Evolutionary conservation across 306 rosid genomes (phyloP).

Genomic region (Myrica gale): DNA sequence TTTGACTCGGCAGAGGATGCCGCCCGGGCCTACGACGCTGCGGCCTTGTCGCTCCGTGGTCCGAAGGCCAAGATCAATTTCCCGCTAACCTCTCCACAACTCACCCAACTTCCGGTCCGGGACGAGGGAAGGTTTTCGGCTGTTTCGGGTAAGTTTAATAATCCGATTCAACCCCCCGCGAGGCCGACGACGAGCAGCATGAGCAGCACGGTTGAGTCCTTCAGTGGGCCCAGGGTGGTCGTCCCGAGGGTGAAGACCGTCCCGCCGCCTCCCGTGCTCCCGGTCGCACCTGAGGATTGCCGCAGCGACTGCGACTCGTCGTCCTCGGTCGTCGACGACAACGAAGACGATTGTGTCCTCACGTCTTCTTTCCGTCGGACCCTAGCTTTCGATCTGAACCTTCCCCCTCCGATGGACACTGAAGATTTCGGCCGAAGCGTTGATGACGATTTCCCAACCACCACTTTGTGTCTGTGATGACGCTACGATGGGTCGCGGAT

Average conservation of each 20-base stretch:
- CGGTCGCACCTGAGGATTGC: slow-evolving; percentile 50
- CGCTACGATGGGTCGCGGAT: slow-evolving; percentile 10
- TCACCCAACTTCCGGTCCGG: slow-evolving; percentile 18
- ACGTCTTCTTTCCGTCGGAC: slow-evolving; percentile 52
- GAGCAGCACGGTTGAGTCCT: slow-evolving; percentile 92
- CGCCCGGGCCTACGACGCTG: slow-evolving; percentile 76
- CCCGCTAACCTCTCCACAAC: slow-evolving; percentile 33
- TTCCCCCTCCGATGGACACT: slow-evolving; percentile 52
- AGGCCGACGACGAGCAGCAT: slow-evolving; percentile 76
- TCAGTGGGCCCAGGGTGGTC: slow-evolving; percentile 65
- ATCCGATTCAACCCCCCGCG: neutral
- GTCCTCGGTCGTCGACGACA: slow-evolving; percentile 69
- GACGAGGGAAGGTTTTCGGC: slow-evolving; percentile 39
- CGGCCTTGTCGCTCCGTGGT: slow-evolving; percentile 73
- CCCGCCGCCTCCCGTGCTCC: slow-evolving; percentile 35
- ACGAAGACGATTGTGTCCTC: slow-evolving; percentile 53
- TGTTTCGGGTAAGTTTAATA: slow-evolving; percentile 39
- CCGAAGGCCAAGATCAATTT: slow-evolving; percentile 83
- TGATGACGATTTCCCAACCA: slow-evolving; percentile 52
- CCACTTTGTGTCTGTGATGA: slow-evolving; percentile 60
- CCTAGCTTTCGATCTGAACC: slow-evolving; percentile 79
- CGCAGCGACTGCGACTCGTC: slow-evolving; percentile 94
- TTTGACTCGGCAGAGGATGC: slow-evolving; percentile 83
- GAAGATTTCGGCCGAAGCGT: slow-evolving; percentile 24
- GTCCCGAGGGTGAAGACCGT: slow-evolving; percentile 17